phyloP scores from a whole-genome alignment of 345 rosid species.

The Aquilaria malaccensis region DNA sequence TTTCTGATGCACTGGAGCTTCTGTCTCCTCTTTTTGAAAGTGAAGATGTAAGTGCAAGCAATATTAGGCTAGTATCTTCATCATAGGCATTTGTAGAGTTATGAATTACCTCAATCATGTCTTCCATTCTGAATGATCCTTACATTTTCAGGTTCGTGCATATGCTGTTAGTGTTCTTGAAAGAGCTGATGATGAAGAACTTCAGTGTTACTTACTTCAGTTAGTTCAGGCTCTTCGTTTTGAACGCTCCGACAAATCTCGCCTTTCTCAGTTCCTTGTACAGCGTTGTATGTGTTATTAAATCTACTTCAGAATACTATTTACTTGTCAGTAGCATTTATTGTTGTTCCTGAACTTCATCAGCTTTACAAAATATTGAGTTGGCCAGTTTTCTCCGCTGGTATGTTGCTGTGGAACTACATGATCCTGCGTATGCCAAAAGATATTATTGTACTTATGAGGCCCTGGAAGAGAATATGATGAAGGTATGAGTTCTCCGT shows the following conservation, averaged over 20 bases:
- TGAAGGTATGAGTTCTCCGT: conserved; percentile 41
- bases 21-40: conserved; percentile 91
- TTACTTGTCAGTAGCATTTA: conserved; percentile 17
- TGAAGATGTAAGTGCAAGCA: conserved; percentile 63
- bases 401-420: conserved; percentile 91
- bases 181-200: conserved; percentile 98
- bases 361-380: conserved; percentile 82
- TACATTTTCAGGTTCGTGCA: conserved; percentile 79
- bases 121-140: conserved; percentile 8
- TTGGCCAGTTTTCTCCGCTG: conserved; percentile 95
- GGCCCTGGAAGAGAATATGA: conserved; percentile 67
- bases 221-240: conserved; percentile 98
- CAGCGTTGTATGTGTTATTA: conserved; percentile 62
- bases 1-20: conserved; percentile 90
- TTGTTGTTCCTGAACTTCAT: conserved; percentile 22
- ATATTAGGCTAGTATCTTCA: conserved; percentile 7
- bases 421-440: conserved; percentile 79
- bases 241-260: conserved; percentile 93
- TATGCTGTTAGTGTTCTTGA: conserved; percentile 97
- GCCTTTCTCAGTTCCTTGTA: conserved; percentile 90
- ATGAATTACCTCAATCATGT: conserved; percentile 5
- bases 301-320: conserved; percentile 10
- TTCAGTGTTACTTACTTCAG: conserved; percentile 96
- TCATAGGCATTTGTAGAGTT: not conserved
- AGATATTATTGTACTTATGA: conserved; percentile 75